Base-by-base conservation (phyloP, 176 grass and related monocot genomes). In the Canna indica region DNA sequence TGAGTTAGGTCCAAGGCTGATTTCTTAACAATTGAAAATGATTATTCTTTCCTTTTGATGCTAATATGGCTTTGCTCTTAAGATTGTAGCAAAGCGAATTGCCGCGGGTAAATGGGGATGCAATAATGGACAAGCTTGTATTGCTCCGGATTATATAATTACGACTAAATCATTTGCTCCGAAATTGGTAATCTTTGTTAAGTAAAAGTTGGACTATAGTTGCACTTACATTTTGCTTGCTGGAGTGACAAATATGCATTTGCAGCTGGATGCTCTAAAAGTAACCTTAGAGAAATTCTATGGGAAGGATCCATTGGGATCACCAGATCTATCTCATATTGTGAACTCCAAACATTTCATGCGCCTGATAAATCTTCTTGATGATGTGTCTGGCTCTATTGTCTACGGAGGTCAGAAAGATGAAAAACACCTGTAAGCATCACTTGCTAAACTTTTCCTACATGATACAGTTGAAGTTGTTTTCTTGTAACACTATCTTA, bases 71-170 rank as follows among this genome's bases (percentile, higher is more conserved):
- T 39, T 86, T 77, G 63, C 0, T 30, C 24, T 54, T 3, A 59
- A 99, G 95, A 57, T 86, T 78, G 75, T 90, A 24, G 42, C 54
- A 18, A 99, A 86, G 77, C 83, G 95, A 81, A 76, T 99, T 52
- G 84, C 70, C 35, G 89, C 80, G n/a, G 95, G 95, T 63, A 99
- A 99, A 69, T 99, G 95, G 95, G 95, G 89, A 39, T 86, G 89
- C 70, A 99, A 94, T 64, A 90, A 81, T 65, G 95, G 95, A 46
- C 95, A 99, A 82, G 95, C 95, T 65, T 99, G 95, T 42, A 80
- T 99, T 64, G 84, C 95, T 76, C 95, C 95, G 0, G 95, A 99
- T 82, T 99, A 99, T 68, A 71, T 99, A 72, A 82, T 99, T 47
- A 99, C 95, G 0, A 90, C 95, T 0, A 94, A 84, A 84, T 87